These are phyloP conservation scores for Vanilla planifolia DNA, from an alignment of 106 monocot species.

Conservation along the genomic window DNA sequence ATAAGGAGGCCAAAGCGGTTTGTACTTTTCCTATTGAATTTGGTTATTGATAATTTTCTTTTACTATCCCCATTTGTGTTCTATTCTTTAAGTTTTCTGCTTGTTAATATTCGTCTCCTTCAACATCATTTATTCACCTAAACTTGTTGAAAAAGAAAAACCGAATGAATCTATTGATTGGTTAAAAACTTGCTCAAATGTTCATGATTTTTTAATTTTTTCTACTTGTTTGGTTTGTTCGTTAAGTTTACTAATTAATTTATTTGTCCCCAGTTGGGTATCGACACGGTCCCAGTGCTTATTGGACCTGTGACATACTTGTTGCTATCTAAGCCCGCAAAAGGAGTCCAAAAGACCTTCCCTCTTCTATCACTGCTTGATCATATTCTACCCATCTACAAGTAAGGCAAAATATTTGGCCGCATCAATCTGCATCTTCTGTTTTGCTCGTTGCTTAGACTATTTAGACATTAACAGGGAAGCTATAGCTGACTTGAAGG, in stretches of 20 bases:
- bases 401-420: constrained; percentile 13
- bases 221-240: not conserved
- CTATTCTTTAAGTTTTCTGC: not conserved
- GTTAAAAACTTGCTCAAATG: not conserved
- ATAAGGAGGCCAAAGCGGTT: constrained; percentile 24
- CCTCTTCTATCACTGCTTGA: constrained; percentile 22
- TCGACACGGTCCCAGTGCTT: constrained; percentile 27
- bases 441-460: not conserved
- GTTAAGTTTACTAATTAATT: too few species aligned
- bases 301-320: constrained; percentile 25
- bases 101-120: too few species aligned
- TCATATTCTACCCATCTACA: constrained; percentile 18
- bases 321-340: constrained; percentile 23
- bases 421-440: not conserved
- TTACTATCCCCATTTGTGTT: not conserved
- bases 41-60: not conserved
- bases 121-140: too few species aligned
- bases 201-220: not conserved
- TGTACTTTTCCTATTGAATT: not conserved
- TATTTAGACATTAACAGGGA: constrained; percentile 12
- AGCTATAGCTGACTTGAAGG: constrained; percentile 23
- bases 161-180: too few species aligned
- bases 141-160: too few species aligned
- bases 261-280: constrained; percentile 7
- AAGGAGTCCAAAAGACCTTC: constrained; percentile 25